Conservation (phyloP, 495 filamentous ascomycete genomes). For the Penicillium ochrochloron region DNA sequence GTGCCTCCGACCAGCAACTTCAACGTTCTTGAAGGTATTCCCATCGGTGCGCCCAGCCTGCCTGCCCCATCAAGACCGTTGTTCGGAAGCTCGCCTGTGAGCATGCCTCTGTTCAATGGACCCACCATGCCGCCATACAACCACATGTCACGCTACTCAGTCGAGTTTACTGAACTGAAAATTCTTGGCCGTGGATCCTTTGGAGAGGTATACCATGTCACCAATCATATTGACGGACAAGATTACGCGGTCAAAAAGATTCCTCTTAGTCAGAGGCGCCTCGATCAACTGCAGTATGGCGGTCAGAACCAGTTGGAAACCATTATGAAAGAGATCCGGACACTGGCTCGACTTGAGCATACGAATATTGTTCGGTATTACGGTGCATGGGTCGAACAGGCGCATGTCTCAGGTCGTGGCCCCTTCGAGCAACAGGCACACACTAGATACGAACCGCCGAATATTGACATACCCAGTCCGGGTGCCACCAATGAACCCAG, state of each 20-base stretch:
- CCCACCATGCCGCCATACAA: constrained; percentile 26
- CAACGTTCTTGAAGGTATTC: constrained; percentile 31
- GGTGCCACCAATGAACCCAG: constrained; percentile 37
- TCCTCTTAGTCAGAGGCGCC: constrained; percentile 50
- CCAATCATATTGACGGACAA: constrained; percentile 55
- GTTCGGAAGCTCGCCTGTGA: constrained; percentile 42
- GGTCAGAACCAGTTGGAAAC: constrained; percentile 51
- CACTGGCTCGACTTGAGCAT: constrained; percentile 58
- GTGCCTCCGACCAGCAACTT: constrained; percentile 26
- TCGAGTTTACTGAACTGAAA: constrained; percentile 48
- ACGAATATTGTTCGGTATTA: constrained; percentile 60
- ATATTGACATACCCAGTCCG: constrained; percentile 17
- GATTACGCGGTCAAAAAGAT: constrained; percentile 61
- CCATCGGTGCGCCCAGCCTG: constrained; percentile 25
- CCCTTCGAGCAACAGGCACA: constrained; percentile 25
- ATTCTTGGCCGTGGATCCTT: constrained; percentile 57
- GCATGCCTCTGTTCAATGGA: constrained; percentile 39
- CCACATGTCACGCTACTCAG: constrained; percentile 44
- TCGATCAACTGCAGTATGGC: constrained; percentile 51
- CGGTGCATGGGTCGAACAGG: constrained; percentile 56
- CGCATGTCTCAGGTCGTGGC: constrained; percentile 32
- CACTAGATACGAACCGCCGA: constrained; percentile 26
- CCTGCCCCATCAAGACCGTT: constrained; percentile 34
- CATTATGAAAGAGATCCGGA: constrained; percentile 59
- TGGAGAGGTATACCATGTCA: constrained; percentile 57